Evolutionary conservation across 371 early-diverging fungal genomes (phyloP).

Genomic region (Choanephora cucurbitarum): DNA sequence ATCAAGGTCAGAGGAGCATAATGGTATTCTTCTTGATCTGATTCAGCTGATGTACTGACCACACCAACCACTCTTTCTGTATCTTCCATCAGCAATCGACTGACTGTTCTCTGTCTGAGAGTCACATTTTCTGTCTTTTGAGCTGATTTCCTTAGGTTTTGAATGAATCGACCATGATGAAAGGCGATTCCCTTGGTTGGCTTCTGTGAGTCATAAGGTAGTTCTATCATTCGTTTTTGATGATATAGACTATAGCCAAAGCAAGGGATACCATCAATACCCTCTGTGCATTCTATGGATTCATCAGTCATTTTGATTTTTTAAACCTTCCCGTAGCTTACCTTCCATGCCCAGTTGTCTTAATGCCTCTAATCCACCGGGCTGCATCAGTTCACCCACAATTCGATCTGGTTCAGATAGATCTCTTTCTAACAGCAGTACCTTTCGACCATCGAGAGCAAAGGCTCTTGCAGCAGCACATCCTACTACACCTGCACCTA

Average conservation of each 20-base stretch:
- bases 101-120: constrained; percentile 74
- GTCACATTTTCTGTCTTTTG: constrained; percentile 56
- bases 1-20: constrained; percentile 80
- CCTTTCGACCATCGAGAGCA: constrained; percentile 69
- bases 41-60: constrained; percentile 21
- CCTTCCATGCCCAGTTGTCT: constrained; percentile 70
- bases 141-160: constrained; percentile 74
- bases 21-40: constrained; percentile 29
- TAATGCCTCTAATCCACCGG: constrained; percentile 84
- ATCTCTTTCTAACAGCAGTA: constrained; percentile 80
- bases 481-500: constrained; percentile 91
- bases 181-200: constrained; percentile 67
- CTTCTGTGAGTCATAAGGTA: constrained; percentile 62
- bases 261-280: constrained; percentile 79
- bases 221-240: constrained; percentile 48
- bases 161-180: constrained; percentile 90
- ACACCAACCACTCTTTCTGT: constrained; percentile 60
- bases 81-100: constrained; percentile 51
- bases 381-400: constrained; percentile 94
- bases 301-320: neutral
- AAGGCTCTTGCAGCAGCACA: constrained; percentile 78
- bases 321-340: too few species aligned
- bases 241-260: constrained; percentile 81
- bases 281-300: constrained; percentile 66
- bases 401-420: constrained; percentile 91